Evolutionary conservation across 495 filamentous ascomycete species (phyloP).

Genomic region (Symbiotaphrina buchneri): DNA sequence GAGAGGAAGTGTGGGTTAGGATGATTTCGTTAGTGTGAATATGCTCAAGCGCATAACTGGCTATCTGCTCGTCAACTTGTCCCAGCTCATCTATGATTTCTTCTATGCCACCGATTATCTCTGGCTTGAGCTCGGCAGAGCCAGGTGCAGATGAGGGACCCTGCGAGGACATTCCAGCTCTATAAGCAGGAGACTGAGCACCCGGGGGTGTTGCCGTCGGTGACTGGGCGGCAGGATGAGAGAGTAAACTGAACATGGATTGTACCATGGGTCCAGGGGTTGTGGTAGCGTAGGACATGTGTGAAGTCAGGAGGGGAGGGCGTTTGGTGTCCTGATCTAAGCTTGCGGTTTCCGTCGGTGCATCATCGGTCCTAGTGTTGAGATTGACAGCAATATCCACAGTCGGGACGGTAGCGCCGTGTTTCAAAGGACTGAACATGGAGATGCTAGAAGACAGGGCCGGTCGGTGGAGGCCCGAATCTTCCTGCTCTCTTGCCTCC

Average conservation of each 20-base stretch:
- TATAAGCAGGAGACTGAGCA: slow-evolving; percentile 10
- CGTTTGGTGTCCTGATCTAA: slow-evolving; percentile 16
- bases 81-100: slow-evolving; percentile 84
- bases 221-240: slow-evolving; percentile 21
- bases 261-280: slow-evolving; percentile 18
- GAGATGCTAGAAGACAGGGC: slow-evolving; percentile 13
- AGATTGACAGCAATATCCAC: neutral
- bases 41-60: slow-evolving; percentile 62
- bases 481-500: slow-evolving; percentile 3
- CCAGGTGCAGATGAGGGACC: slow-evolving; percentile 5
- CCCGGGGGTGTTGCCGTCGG: slow-evolving; percentile 14
- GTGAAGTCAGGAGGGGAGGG: slow-evolving; percentile 27
- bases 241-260: slow-evolving; percentile 74
- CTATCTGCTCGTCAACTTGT: slow-evolving; percentile 76
- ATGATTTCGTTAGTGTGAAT: slow-evolving; percentile 83
- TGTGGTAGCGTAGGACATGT: slow-evolving; percentile 29
- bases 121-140: slow-evolving; percentile 48
- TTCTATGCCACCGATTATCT: slow-evolving; percentile 68
- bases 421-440: slow-evolving; percentile 17
- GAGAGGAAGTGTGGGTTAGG: slow-evolving; percentile 59
- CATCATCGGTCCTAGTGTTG: slow-evolving; percentile 10
- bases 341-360: slow-evolving; percentile 8
- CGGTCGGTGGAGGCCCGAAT: slow-evolving; percentile 20
- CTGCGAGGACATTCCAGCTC: slow-evolving; percentile 6
- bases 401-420: slow-evolving; percentile 11